Conservation (phyloP, 2,329 filamentous ascomycete genomes). For the Tolypocladium ovalisporum region DNA sequence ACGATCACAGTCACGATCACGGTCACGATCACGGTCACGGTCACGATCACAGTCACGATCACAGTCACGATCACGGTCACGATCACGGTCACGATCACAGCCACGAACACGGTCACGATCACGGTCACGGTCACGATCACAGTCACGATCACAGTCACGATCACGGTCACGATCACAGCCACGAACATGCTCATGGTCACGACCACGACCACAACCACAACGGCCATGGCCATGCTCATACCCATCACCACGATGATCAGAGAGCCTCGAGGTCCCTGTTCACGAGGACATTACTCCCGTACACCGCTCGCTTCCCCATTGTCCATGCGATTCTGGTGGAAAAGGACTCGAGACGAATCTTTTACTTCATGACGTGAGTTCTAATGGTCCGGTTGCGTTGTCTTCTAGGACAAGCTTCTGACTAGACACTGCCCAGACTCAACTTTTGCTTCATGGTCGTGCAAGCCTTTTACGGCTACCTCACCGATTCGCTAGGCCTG, state of each 20-base stretch:
- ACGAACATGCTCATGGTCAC: constrained; percentile 14
- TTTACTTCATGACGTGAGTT: constrained; percentile 86
- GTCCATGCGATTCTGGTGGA: constrained; percentile 79
- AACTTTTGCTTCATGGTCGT: constrained; percentile 94
- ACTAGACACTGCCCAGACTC: constrained; percentile 41
- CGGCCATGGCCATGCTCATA: constrained; percentile 11
- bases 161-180: constrained; percentile 5
- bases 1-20: constrained; percentile 6
- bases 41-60: constrained; percentile 7
- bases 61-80: constrained; percentile 11
- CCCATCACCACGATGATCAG: constrained; percentile 23
- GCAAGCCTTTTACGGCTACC: constrained; percentile 86
- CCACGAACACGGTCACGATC: constrained; percentile 13
- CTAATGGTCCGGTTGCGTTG: not conserved
- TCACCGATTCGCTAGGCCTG: constrained; percentile 88
- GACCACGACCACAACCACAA: constrained; percentile 10
- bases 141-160: constrained; percentile 15
- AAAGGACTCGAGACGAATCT: constrained; percentile 87
- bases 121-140: constrained; percentile 6
- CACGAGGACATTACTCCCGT: constrained; percentile 61
- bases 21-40: constrained; percentile 15
- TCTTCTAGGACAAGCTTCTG: not conserved
- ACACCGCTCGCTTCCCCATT: constrained; percentile 62
- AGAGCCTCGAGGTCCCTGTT: constrained; percentile 50
- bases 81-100: constrained; percentile 11